Conservation (phyloP, 768 basidiomycete genomes). For the Mrakia frigida region DNA sequence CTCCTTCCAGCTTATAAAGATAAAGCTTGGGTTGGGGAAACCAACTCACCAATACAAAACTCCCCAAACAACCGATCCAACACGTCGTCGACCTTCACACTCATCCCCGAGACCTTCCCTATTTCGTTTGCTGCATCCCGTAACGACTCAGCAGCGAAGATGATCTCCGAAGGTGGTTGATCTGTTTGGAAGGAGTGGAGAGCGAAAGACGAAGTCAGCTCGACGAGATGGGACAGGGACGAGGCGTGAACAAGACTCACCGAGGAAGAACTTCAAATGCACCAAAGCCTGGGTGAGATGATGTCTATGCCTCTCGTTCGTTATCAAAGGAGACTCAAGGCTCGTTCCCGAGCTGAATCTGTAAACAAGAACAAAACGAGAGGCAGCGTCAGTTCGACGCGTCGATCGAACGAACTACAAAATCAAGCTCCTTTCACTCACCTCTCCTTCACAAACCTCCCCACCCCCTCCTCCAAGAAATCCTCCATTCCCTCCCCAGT, state of each 20-base stretch:
- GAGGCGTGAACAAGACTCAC: constrained; percentile 39
- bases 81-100: constrained; percentile 73
- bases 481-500: constrained; percentile 55
- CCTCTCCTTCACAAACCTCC: constrained; percentile 52
- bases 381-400: no score
- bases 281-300: constrained; percentile 63
- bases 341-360: background rate
- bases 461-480: constrained; percentile 58
- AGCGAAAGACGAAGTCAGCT: constrained; percentile 35
- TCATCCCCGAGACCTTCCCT: constrained; percentile 70
- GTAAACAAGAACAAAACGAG: background rate
- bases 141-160: constrained; percentile 78
- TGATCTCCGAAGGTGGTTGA: constrained; percentile 63
- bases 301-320: constrained; percentile 69
- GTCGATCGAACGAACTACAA: no score
- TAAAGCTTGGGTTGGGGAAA: no score
- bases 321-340: constrained; percentile 59
- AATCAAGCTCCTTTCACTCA: constrained; percentile 41
- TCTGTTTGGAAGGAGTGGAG: constrained; percentile 17
- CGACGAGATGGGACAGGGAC: background rate
- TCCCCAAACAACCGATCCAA: constrained; percentile 74
- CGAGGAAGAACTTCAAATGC: constrained; percentile 61
- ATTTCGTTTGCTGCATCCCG: constrained; percentile 77
- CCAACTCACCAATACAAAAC: constrained; percentile 72
- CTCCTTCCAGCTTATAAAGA: no score